Evolutionary conservation across 768 basidiomycete species (phyloP).

Genomic region (Mycena rebaudengoi): DNA sequence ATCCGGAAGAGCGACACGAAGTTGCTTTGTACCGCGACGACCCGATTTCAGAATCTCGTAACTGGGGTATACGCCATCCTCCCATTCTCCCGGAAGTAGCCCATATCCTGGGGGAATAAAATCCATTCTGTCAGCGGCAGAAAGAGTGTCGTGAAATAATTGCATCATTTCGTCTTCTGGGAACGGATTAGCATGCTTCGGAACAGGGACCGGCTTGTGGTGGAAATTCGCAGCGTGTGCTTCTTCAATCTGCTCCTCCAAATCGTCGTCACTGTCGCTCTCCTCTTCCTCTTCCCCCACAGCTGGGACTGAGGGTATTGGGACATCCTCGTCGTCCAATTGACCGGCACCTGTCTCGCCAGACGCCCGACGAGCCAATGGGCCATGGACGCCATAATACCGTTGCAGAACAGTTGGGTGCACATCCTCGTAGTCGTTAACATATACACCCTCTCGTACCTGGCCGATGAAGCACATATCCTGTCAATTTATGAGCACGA

Average conservation of each 20-base stretch:
- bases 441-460: neutral
- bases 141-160: neutral
- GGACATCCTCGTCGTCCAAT: neutral
- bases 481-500: neutral
- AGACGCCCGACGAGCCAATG: neutral
- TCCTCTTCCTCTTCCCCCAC: no score
- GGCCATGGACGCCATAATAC: neutral
- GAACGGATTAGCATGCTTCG: neutral
- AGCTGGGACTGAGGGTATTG: no score
- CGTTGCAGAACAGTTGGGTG: neutral
- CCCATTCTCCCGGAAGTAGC: no score
- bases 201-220: neutral
- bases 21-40: neutral
- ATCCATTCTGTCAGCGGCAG: neutral
- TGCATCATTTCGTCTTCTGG: neutral
- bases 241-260: no score
- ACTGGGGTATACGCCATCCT: no score
- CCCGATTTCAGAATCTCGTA: no score
- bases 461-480: conserved; percentile 6
- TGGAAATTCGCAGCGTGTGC: no score
- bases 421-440: neutral
- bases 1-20: neutral
- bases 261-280: no score
- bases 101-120: neutral
- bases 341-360: conserved; percentile 3